These are phyloP conservation scores for Sporothrix pallida DNA, from an alignment of 2,329 filamentous ascomycete species.

Conservation along the genomic window DNA sequence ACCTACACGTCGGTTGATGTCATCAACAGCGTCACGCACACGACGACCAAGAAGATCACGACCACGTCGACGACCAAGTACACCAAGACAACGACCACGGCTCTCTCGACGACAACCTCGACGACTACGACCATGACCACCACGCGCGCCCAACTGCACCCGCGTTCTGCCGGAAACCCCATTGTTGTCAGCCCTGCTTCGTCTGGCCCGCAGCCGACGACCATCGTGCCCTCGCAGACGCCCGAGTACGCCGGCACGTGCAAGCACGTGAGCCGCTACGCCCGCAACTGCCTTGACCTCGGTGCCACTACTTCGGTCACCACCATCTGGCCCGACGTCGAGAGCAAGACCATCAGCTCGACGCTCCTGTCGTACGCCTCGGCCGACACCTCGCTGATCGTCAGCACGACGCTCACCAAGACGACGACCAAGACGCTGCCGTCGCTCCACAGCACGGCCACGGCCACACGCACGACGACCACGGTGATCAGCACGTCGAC, in stretches of 20 bases:
- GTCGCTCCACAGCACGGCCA: slow-evolving; percentile 27
- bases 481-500: slow-evolving; percentile 9
- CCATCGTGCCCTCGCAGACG: neutral
- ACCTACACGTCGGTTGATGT: slow-evolving; percentile 29
- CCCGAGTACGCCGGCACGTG: slow-evolving; percentile 18
- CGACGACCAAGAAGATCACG: slow-evolving; percentile 24
- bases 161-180: too few relatives aligned
- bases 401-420: slow-evolving; percentile 23
- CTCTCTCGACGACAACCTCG: slow-evolving; percentile 5
- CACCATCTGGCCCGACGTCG: neutral
- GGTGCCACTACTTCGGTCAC: slow-evolving; percentile 1
- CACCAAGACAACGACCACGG: slow-evolving; percentile 7
- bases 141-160: neutral
- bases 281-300: neutral
- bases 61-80: slow-evolving; percentile 18
- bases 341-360: slow-evolving; percentile 3
- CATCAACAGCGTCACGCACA: slow-evolving; percentile 28
- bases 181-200: neutral
- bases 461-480: neutral
- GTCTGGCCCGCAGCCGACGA: neutral
- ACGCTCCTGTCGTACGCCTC: neutral
- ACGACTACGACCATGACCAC: neutral
- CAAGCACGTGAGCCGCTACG: slow-evolving; percentile 3
- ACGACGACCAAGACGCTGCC: slow-evolving; percentile 27
- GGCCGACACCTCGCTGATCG: neutral